A percentile compares a stretch with the other conserved stretches of the same genome.
Evolutionary conservation across 2,329 filamentous ascomycete species (phyloP).

Genomic region (Cladosporium sp.): DNA sequence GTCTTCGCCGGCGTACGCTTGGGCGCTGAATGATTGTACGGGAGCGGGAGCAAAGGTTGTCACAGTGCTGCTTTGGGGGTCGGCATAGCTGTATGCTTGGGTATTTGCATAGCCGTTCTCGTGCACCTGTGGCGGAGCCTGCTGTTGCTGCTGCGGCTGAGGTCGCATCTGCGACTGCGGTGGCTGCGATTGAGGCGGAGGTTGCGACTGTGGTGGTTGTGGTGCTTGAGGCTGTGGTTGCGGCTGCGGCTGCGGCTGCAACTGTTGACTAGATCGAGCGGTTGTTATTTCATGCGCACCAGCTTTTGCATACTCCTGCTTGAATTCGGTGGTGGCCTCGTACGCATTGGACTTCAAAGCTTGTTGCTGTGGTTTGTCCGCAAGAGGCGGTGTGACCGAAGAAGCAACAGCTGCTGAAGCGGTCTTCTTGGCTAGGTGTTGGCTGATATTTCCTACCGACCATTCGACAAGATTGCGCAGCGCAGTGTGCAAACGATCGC

Average conservation of each 20-base stretch:
- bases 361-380: neutral
- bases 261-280: neutral
- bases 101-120: constrained; percentile 1
- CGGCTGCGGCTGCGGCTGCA: neutral
- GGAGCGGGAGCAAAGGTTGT: neutral
- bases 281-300: neutral
- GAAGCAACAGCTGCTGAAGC: constrained; percentile 39
- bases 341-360: constrained; percentile 2
- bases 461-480: constrained; percentile 48
- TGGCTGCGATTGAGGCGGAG: too few relatives aligned
- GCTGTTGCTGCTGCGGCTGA: neutral
- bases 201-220: neutral
- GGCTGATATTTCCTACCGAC: constrained; percentile 45
- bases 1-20: constrained; percentile 16
- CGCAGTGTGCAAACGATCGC: constrained; percentile 44
- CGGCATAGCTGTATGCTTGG: constrained; percentile 19
- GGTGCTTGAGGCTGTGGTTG: too few relatives aligned
- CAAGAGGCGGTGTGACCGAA: constrained; percentile 21
- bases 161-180: constrained; percentile 15
- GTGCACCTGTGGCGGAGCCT: too few relatives aligned
- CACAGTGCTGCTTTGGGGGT: constrained; percentile 14
- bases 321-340: neutral
- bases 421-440: constrained; percentile 39
- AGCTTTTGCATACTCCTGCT: neutral
- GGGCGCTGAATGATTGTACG: constrained; percentile 15